Evolutionary conservation across 139 green algal species (phyloP).

Genomic region (Closterium sp.): DNA sequence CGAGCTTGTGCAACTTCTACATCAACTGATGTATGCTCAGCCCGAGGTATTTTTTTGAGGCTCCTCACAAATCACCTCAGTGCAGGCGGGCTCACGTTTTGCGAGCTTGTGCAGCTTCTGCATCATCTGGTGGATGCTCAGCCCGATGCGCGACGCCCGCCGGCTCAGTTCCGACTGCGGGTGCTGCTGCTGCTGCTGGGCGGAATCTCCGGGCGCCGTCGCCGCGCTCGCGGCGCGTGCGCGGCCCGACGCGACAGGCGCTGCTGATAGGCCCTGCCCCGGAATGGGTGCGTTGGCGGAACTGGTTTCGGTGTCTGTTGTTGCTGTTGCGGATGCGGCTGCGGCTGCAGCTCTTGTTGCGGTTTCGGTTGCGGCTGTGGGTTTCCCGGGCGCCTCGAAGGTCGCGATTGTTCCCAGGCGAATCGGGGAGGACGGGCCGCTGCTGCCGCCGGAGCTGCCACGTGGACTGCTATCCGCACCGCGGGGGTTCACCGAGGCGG

Average conservation of each 20-base stretch:
- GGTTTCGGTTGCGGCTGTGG: neutral
- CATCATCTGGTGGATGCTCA: conserved; percentile 84
- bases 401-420: neutral
- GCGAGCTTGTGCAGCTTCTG: conserved; percentile 85
- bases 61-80: too few species aligned
- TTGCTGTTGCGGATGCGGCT: neutral
- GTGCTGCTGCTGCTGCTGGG: neutral
- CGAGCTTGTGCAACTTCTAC: too few species aligned
- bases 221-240: neutral
- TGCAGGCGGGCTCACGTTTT: conserved; percentile 55
- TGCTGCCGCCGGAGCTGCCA: neutral
- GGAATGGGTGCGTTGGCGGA: neutral
- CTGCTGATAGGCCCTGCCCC: neutral
- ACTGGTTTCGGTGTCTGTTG: neutral
- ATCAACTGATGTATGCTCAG: too few species aligned
- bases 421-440: neutral
- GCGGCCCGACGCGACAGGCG: neutral
- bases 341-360: neutral
- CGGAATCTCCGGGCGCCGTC: too few species aligned
- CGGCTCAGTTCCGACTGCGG: conserved; percentile 70
- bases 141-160: conserved; percentile 77
- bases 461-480: neutral
- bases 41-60: too few species aligned
- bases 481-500: neutral
- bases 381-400: conserved; percentile 52